A percentile compares a stretch with the other conserved stretches of the same genome.
Evolutionary conservation across 768 basidiomycete species (phyloP).

Genomic region (Coprinopsis cinerea): DNA sequence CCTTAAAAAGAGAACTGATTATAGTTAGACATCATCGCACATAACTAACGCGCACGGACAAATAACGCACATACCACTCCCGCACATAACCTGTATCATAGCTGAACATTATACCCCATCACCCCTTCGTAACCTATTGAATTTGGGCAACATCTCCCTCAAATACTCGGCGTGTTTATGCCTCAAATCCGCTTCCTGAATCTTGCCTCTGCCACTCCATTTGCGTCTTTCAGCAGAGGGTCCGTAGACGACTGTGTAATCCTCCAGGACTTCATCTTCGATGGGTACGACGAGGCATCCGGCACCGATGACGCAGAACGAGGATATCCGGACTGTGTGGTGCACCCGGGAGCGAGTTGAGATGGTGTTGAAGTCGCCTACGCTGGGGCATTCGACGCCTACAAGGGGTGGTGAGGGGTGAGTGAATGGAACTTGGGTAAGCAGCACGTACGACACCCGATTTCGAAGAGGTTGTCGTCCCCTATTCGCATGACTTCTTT

Average conservation of each 20-base stretch:
- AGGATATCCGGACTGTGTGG: constrained; percentile 71
- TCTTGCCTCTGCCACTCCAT: constrained; percentile 83
- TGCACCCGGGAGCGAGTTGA: constrained; percentile 80
- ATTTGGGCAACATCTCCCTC: constrained; percentile 86
- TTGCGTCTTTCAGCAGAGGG: constrained; percentile 62
- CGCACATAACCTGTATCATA: too few relatives aligned
- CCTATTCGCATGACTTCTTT: constrained; percentile 92
- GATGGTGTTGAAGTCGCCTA: constrained; percentile 84
- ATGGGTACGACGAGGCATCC: constrained; percentile 74
- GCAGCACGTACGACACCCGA: constrained; percentile 73
- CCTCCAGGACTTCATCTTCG: constrained; percentile 71
- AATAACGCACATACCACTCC: too few relatives aligned
- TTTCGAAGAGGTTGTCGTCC: constrained; percentile 90
- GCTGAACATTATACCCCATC: constrained; percentile 33
- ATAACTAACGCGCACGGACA: too few relatives aligned
- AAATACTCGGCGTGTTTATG: constrained; percentile 90
- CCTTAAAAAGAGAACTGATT: too few relatives aligned
- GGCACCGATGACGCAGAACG: constrained; percentile 80
- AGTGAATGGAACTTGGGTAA: neutral
- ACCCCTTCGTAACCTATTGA: constrained; percentile 65
- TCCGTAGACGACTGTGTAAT: constrained; percentile 84
- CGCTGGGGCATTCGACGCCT: constrained; percentile 84
- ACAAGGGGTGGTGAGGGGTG: constrained; percentile 2
- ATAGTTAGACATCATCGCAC: too few relatives aligned
- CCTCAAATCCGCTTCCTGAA: constrained; percentile 79